Base-by-base conservation (phyloP, 768 basidiomycete species). In the Suillus brevipes region DNA sequence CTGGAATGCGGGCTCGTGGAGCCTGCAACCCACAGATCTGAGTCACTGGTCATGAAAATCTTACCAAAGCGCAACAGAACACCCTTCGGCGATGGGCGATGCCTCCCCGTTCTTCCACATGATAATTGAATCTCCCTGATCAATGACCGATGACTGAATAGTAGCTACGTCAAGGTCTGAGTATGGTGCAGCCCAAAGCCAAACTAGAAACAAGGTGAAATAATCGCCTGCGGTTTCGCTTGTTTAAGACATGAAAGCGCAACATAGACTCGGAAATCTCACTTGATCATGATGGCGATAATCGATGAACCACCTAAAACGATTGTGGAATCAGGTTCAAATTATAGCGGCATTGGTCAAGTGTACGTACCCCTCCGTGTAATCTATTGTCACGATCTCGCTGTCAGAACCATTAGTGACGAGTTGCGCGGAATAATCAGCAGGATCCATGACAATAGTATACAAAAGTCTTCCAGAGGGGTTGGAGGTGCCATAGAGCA, bases 381-480 rank as follows among this genome's bases (percentile, higher is more conserved):
- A 90, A 5, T 83, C 81, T 64, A 90, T 84, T 34, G 78, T 74
- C 52, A 87, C 67, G 28, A 85, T 77, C 31, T 79, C 75, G 31
- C 45, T 66, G 2, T 71, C 68, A 34, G 71, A 71, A 12, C 78
- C 82, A 7, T 79, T 82, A 10, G 77, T 68, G 14, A 81, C 69
- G 12, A 85, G 70, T 63, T 83, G 82, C 1, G 87, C 84, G n/a
- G 84, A 70, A 71, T 91, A 91, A 71, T 92, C 90, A 9, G 75
- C 69, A 3, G 74, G 61, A 25, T 78, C 70, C 77, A 87, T 88
- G 47, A 89, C 89, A 67, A 92, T 90, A 5, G 90, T 92, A 73
- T 89, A 93, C 1, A 90, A 89, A 25, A 92, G 75, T 36, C 86
- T 80, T 9, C 87, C 90, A 31, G 85, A 85, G 0, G 90, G 89